Conservation (phyloP, 2,329 filamentous ascomycete species). For the Xylariaceae sp. region DNA sequence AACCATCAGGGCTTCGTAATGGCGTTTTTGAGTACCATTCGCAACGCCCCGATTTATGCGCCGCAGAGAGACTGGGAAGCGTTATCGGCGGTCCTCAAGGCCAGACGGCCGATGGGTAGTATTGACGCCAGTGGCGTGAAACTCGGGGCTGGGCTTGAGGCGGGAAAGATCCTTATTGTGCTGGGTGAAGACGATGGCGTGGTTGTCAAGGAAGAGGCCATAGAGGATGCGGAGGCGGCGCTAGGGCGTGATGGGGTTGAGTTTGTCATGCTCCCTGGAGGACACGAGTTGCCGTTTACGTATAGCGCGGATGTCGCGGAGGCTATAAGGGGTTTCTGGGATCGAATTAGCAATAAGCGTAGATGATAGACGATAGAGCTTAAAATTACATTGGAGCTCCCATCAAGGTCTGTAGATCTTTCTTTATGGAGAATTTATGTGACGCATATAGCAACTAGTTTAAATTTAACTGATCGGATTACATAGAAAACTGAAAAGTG, state of each 20-base stretch:
- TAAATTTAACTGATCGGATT: no score
- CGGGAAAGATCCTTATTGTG: conserved; percentile 66
- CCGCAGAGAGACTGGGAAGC: conserved; percentile 66
- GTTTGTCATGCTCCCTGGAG: conserved; percentile 63
- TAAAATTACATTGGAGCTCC: background rate
- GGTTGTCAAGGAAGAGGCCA: conserved; percentile 67
- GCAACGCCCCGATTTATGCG: conserved; percentile 71
- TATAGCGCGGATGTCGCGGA: conserved; percentile 63
- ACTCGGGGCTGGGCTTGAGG: conserved; percentile 44
- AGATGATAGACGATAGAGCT: background rate
- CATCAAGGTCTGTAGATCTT: background rate
- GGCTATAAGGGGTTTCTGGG: conserved; percentile 37
- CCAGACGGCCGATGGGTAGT: conserved; percentile 27
- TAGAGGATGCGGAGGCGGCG: conserved; percentile 63
- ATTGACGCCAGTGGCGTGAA: conserved; percentile 21
- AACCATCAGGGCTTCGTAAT: conserved; percentile 70
- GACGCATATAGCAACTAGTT: no score
- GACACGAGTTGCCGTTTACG: conserved; percentile 73
- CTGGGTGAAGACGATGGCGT: conserved; percentile 71
- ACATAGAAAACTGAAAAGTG: no score
- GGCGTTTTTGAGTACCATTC: conserved; percentile 74
- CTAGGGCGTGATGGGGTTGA: conserved; percentile 64
- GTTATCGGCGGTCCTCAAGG: conserved; percentile 56
- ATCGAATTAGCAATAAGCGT: background rate
- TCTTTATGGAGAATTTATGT: no score